Conservation (phyloP, 1,284 basidiomycete species). For the Cystobasidium sp. region DNA sequence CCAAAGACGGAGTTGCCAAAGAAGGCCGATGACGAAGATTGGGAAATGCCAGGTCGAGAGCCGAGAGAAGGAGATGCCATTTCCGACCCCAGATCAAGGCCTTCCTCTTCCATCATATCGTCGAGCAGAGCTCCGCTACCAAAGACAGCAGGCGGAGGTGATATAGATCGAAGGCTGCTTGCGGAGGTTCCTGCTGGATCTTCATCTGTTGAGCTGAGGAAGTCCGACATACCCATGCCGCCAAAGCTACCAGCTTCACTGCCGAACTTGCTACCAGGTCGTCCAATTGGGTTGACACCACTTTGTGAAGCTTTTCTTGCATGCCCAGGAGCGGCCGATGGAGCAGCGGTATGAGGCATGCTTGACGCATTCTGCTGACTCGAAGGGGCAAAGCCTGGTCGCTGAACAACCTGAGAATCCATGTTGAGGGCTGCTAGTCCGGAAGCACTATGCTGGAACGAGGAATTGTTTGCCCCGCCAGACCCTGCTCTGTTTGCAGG, state of each 20-base stretch:
- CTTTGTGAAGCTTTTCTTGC: slow-evolving; percentile 27
- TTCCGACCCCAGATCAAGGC: slow-evolving; percentile 7
- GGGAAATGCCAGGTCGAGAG: slow-evolving; percentile 8
- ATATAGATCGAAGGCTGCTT: slow-evolving; percentile 42
- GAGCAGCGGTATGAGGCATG: slow-evolving; percentile 7
- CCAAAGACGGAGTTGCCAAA: slow-evolving; percentile 33
- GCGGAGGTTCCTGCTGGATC: slow-evolving; percentile 40
- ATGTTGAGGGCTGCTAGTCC: slow-evolving; percentile 43
- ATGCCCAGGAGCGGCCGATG: slow-evolving; percentile 24
- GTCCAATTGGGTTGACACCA: slow-evolving; percentile 29
- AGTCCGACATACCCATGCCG: slow-evolving; percentile 39
- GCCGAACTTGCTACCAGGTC: slow-evolving; percentile 25
- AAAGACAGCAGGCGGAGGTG: slow-evolving; percentile 42
- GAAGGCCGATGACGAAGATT: slow-evolving; percentile 11
- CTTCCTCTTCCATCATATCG: slow-evolving; percentile 44
- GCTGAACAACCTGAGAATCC: slow-evolving; percentile 40
- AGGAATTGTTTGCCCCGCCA: slow-evolving; percentile 8
- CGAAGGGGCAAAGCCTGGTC: slow-evolving; percentile 7
- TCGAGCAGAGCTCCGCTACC: slow-evolving; percentile 44
- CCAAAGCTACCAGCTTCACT: slow-evolving; percentile 27
- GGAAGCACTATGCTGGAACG: slow-evolving; percentile 39
- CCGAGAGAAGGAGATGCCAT: slow-evolving; percentile 13
- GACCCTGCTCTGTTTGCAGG: slow-evolving; percentile 4
- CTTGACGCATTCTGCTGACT: slow-evolving; percentile 7
- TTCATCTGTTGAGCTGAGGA: slow-evolving; percentile 36